Conservation (phyloP, 1,139 yeast species). For the Casaregolazyma lundiana region DNA sequence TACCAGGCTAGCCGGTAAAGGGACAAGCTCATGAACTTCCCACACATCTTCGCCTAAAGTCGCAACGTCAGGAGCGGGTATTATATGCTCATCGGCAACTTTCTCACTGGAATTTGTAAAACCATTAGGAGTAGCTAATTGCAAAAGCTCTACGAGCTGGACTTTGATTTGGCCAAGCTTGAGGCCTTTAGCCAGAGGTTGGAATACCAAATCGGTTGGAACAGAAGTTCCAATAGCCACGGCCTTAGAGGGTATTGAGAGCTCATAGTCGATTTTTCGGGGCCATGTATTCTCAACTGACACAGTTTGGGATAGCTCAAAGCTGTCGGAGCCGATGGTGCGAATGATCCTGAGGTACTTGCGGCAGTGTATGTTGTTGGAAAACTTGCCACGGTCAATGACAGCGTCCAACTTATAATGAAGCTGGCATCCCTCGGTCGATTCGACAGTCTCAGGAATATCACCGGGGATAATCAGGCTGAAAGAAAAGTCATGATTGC, state of each 20-base stretch:
- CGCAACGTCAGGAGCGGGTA: constrained; percentile 41
- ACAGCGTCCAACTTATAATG: constrained; percentile 73
- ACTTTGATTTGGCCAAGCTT: constrained; percentile 67
- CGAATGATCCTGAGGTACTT: constrained; percentile 81
- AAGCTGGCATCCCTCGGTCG: constrained; percentile 80
- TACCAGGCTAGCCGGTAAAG: constrained; percentile 66
- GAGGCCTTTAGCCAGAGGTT: constrained; percentile 79
- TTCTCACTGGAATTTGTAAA: constrained; percentile 44
- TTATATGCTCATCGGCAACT: constrained; percentile 40
- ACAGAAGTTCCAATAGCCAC: constrained; percentile 82
- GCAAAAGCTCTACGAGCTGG: constrained; percentile 60
- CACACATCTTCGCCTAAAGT: constrained; percentile 59
- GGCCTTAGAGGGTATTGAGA: constrained; percentile 83
- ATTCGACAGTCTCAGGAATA: constrained; percentile 85
- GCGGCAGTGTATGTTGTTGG: constrained; percentile 57
- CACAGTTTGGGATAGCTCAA: constrained; percentile 85
- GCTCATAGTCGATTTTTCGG: constrained; percentile 80
- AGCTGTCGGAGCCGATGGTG: constrained; percentile 81
- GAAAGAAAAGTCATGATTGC: constrained; percentile 90
- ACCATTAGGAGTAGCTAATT: constrained; percentile 56
- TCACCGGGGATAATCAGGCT: constrained; percentile 80
- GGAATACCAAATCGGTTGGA: constrained; percentile 64
- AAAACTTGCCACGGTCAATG: constrained; percentile 78
- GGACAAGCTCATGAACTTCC: constrained; percentile 60
- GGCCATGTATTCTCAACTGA: constrained; percentile 98